Evolutionary conservation across 305 asterid species (phyloP), one percentile per base, ranked within the genome.

Genomic region (Solanum chacoense): DNA sequence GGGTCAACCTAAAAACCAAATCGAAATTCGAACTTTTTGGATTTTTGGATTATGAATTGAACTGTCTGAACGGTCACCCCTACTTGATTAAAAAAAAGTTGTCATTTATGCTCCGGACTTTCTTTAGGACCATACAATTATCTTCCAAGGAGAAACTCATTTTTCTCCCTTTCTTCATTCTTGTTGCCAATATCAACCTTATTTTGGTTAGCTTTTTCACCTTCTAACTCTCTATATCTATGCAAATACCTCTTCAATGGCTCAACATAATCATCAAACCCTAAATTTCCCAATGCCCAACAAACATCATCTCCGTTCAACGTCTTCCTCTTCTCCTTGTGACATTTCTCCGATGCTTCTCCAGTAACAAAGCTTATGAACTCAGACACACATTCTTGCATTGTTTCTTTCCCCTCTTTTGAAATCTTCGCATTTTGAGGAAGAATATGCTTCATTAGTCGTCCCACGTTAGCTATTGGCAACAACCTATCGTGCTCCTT

Each of bases 361-460:
- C 95, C 91, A 1, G 98, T 96, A 13, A 96, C 95, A 34, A 96
- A 96, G 88, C 98, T 85, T 42, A 95, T 93, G 94, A 96, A 96
- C 93, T 95, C 98, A 1, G 98, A 92, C 1, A 93, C 98, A 80
- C 98, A 96, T 86, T 94, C 98, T 87, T 96, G 98, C 93, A 95
- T 92, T 75, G 91, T 94, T 87, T 94, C 97, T 89, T 95, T 96
- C 34, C 95, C 94, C 67, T 95, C 98, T 90, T 93, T 96, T 0
- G 98, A 95, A 69, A 96, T 90, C 91, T 95, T 96, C 2, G 98
- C 98, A 6, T 89, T 92, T 8, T 93, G 90, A 24, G 98, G 98
- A 42, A 96, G 92, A 89, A 92, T 92, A 50, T 92, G 94, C 92
- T 93, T 96, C 98, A 96, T 96, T 11, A 96, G 93, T 89, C 98